Base-by-base conservation (phyloP, 352 stramenopile species). In the Phytopythium oedochilum region DNA sequence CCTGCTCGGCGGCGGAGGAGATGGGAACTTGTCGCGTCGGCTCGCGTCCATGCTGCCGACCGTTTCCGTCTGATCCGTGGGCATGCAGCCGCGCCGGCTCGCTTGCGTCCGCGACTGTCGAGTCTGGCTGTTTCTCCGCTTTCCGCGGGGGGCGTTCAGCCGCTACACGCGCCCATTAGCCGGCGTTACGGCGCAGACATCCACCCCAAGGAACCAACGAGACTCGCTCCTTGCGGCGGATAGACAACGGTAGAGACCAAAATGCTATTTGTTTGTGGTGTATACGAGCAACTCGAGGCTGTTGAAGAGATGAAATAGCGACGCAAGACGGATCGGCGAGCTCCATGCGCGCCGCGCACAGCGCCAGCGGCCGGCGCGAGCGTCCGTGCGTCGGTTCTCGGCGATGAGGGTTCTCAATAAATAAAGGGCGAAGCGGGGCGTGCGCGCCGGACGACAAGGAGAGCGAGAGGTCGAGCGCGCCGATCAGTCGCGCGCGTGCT, bases 361-460 rank as follows among this genome's bases (percentile, higher is more conserved):
- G n/a, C n/a, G n/a, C n/a, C n/a, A n/a, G 34, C 34, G 34, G 15
- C 12, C 34, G 6, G 2, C 12, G 11, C 34, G 34, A 1, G 12
- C 34, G 34, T 17, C 10, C 34, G 14, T 18, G 11, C 34, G 34
- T 39, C 34, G 34, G 7, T 14, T 18, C 34, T 18, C 12, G 34
- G 15, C 2, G 2, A 17, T n/a, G 34, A n/a, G 15, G 34, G 6
- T 8, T 28, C 25, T 67, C 57, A 73, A 75, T 75, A 75, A 73
- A 75, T 70, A 75, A 74, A 55, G 68, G 63, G 60, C 69, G 64
- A 57, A 67, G n/a, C n/a, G 20, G 38, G 7, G 31, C 52, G 54
- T 60, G 50, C 55, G 36, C 15, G 6, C 2, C 28, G 46, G n/a
- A 9, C 46, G 23, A n/a, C 28, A 22, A 25, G 17, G 45, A 12